Percentiles rank a stretch among this genome's conserved stretches.
These are phyloP conservation scores for Scenedesmus sp. DNA, from an alignment of 163 green algal species.

Conservation along the genomic window DNA sequence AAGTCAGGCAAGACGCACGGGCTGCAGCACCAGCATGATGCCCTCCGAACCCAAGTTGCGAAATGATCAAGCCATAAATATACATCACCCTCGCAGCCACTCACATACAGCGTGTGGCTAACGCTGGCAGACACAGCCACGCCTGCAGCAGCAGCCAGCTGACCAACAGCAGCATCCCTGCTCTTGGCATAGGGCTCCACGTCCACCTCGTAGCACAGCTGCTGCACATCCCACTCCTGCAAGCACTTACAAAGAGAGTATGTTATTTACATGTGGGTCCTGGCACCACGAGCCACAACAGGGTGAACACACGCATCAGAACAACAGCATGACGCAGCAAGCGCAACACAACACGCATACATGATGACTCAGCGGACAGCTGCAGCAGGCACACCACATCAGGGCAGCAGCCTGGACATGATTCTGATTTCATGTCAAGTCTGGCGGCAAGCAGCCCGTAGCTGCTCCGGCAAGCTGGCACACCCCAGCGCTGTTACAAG, in stretches of 20 bases:
- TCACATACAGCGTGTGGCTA: constrained; percentile 92
- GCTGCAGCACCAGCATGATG: too few species aligned
- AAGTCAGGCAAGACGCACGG: too few species aligned
- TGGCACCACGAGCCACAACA: neutral
- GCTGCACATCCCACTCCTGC: constrained; percentile 60
- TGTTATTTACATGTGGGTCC: too few species aligned
- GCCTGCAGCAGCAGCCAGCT: constrained; percentile 64
- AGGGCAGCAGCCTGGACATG: neutral
- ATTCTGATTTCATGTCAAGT: neutral
- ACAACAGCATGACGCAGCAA: neutral
- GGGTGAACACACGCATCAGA: neutral
- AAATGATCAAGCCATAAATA: too few species aligned
- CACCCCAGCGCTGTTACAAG: too few species aligned
- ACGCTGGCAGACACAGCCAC: constrained; percentile 67
- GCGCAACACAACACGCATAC: neutral
- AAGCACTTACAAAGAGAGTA: neutral
- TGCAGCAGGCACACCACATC: neutral
- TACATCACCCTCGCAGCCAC: neutral
- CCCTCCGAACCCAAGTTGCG: too few species aligned
- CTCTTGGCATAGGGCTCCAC: constrained; percentile 91
- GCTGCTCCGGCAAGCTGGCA: too few species aligned
- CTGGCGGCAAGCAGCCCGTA: too few species aligned
- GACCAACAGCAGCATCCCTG: constrained; percentile 70
- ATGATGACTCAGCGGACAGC: neutral
- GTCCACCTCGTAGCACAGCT: constrained; percentile 92